Evolutionary conservation across 1,284 basidiomycete genomes (phyloP).

Genomic region (Microbotryum intermedium): DNA sequence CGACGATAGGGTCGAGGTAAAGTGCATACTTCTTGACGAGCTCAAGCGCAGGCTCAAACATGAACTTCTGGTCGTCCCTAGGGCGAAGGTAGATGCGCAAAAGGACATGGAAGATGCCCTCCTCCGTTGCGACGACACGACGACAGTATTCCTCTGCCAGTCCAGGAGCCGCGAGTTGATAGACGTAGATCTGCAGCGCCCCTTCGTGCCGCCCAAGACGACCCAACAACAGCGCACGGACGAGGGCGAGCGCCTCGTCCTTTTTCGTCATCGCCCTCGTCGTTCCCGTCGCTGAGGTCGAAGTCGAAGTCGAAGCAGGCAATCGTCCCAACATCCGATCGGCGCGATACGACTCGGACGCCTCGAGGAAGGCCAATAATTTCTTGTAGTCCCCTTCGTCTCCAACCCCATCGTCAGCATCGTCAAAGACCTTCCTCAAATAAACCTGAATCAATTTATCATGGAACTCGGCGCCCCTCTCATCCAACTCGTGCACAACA

Average conservation of each 20-base stretch:
- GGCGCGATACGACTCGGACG: slow-evolving; percentile 61
- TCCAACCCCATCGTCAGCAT: slow-evolving; percentile 46
- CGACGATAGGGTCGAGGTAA: slow-evolving; percentile 66
- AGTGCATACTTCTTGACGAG: slow-evolving; percentile 75
- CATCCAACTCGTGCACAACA: slow-evolving; percentile 64
- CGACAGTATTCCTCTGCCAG: slow-evolving; percentile 94
- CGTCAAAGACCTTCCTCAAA: slow-evolving; percentile 51
- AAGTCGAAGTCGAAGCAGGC: slow-evolving; percentile 42
- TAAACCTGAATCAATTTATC: slow-evolving; percentile 83
- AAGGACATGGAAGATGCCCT: slow-evolving; percentile 66
- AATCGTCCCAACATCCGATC: slow-evolving; percentile 70
- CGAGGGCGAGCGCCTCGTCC: slow-evolving; percentile 58
- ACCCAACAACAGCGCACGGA: slow-evolving; percentile 80
- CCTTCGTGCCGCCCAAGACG: slow-evolving; percentile 83
- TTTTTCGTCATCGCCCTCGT: no score
- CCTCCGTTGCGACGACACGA: slow-evolving; percentile 55
- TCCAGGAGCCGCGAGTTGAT: slow-evolving; percentile 65
- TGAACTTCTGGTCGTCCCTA: slow-evolving; percentile 39
- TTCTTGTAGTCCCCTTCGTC: slow-evolving; percentile 53
- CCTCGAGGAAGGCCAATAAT: slow-evolving; percentile 66
- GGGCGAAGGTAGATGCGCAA: slow-evolving; percentile 81
- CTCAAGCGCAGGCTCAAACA: slow-evolving; percentile 68
- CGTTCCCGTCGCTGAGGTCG: slow-evolving; percentile 49
- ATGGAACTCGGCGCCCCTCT: slow-evolving; percentile 62
- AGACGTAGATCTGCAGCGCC: slow-evolving; percentile 85